These are phyloP conservation scores for Starmerella gropengiesseri DNA, from an alignment of 805 yeast species.

Conservation along the genomic window DNA sequence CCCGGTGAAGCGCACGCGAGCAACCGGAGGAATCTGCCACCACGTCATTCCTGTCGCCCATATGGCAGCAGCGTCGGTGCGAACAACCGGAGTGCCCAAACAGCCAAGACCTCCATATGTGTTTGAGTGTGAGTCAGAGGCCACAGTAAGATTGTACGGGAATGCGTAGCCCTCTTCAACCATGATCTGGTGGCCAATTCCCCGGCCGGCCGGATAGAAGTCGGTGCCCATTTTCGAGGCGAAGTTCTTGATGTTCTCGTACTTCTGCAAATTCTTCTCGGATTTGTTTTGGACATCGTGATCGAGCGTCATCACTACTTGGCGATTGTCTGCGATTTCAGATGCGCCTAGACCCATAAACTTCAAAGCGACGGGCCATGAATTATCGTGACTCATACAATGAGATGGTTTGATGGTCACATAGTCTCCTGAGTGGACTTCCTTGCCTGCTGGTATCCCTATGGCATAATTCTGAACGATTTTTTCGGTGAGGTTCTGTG, in stretches of 20 bases:
- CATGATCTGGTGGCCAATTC: conserved; percentile 98
- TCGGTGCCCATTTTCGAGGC: conserved; percentile 87
- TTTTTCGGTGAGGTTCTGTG: conserved; percentile 87
- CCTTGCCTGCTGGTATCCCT: conserved; percentile 63
- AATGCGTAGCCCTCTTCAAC: conserved; percentile 98
- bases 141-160: conserved; percentile 86
- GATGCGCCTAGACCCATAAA: conserved; percentile 91
- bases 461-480: conserved; percentile 90
- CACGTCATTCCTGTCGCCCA: conserved; percentile 99
- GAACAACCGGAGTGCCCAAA: conserved; percentile 91
- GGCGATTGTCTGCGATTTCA: conserved; percentile 70
- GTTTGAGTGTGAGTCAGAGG: conserved; percentile 95
- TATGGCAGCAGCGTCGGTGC: conserved; percentile 97
- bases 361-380: conserved; percentile 98
- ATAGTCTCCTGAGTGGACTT: conserved; percentile 82
- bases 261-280: conserved; percentile 80
- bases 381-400: conserved; percentile 98
- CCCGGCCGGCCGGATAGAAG: conserved; percentile 97
- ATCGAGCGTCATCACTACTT: conserved; percentile 91
- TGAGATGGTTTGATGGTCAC: conserved; percentile 91
- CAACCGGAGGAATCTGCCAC: conserved; percentile 99
- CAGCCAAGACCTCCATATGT: conserved; percentile 97
- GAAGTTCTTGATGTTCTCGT: conserved; percentile 76
- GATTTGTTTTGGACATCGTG: conserved; percentile 94
- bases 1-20: conserved; percentile 78